Evolutionary conservation across 495 filamentous ascomycete genomes (phyloP), one percentile per base, ranked within the genome.

Genomic region (Endocarpon pusillum): DNA sequence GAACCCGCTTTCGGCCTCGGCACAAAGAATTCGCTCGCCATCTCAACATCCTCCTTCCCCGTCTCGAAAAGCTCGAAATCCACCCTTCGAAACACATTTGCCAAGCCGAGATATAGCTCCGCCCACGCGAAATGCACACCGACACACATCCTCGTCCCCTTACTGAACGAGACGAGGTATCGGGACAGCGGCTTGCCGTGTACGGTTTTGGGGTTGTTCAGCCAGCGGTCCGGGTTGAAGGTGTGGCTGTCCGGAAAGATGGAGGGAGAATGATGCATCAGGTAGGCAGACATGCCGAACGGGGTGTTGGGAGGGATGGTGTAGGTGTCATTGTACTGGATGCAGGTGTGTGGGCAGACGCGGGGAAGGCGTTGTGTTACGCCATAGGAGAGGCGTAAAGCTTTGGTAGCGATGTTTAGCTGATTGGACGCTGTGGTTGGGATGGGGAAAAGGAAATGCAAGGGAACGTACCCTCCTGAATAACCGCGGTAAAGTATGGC

Each of bases 191-290:
- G 19, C 2, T 23, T 21, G 6, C 40, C 41, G 1, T 37, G 35
- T 39, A 57, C 26, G 1, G 32, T 31, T 36, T 48, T 37, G 18
- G 35, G 35, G n/a, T 43, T 39, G 12, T 45, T 21, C 12, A 64
- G 34, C 57, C 59, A 70, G 5, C 64, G 54, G 6, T 62, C 53
- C 0, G 66, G 64, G 3, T 40, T 39, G 45, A 62, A 68, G 7
- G 42, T 36, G 0, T 51, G 19, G 1, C 61, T 51, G 6, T 61
- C 38, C 0, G 57, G 55, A 35, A 60, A 70, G 23, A 67, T 29
- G 1, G 36, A 36, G 22, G 54, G 38, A 36, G 65, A 46, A 25
- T 41, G 49, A 37, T 66, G 63, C 17, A 63, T 45, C 24, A 57
- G 49, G 28, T 52, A 54, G 6, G 42, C 39, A 1, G 48, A 51